Percentiles rank a stretch among this genome's conserved stretches.
Conservation (phyloP, 176 grass and related monocot genomes). For the Triticum timopheevii region DNA sequence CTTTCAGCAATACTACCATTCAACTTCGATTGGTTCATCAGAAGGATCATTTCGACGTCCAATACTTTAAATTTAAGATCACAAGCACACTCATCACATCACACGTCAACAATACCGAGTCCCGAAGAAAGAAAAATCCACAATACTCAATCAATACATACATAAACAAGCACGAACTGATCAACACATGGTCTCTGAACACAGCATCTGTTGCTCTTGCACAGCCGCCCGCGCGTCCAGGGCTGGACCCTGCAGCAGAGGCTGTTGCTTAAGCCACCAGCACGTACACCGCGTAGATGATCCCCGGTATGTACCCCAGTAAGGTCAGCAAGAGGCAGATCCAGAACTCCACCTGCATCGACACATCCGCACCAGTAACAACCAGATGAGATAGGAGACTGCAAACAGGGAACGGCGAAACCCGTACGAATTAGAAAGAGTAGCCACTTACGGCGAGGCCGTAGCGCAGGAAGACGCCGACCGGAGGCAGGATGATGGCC, state of each 20-base stretch:
- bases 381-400: neutral
- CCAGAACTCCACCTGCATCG: slow-evolving; percentile 67
- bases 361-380: neutral
- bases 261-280: slow-evolving; percentile 35
- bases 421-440: neutral
- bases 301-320: slow-evolving; percentile 74
- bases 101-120: neutral
- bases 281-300: slow-evolving; percentile 72
- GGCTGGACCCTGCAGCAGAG: neutral
- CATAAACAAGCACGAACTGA: neutral
- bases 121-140: neutral
- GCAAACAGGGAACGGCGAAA: neutral
- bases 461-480: slow-evolving; percentile 92
- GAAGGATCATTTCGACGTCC: neutral
- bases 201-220: neutral
- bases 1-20: no score
- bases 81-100: neutral
- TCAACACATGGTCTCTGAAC: neutral
- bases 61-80: neutral
- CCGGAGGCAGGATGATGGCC: slow-evolving; percentile 86
- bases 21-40: neutral
- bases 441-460: slow-evolving; percentile 68
- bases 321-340: slow-evolving; percentile 68
- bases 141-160: neutral
- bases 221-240: neutral